phyloP scores from a whole-genome alignment of 2,329 filamentous ascomycete species.

The Cordyceps cateniannulata region DNA sequence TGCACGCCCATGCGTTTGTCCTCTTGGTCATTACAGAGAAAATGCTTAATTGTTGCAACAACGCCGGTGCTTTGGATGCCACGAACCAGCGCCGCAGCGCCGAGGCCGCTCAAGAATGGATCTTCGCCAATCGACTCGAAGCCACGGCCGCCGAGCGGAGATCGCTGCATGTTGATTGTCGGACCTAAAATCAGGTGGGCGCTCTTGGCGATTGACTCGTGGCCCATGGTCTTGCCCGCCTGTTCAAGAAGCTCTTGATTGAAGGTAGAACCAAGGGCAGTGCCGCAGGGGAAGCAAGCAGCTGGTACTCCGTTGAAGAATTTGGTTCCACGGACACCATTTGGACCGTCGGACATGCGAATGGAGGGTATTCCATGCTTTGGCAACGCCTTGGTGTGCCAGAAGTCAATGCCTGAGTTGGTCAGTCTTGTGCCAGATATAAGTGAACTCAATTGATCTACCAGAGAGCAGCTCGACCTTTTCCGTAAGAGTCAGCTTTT shows the following conservation, averaged over 20 bases:
- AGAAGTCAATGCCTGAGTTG: constrained; percentile 54
- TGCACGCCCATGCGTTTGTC: constrained; percentile 51
- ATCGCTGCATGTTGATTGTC: constrained; percentile 57
- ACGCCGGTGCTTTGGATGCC: constrained; percentile 52
- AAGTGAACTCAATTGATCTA: constrained; percentile 18
- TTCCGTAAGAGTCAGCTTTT: constrained; percentile 45
- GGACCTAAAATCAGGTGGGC: constrained; percentile 54
- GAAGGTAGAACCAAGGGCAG: constrained; percentile 51
- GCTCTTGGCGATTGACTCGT: constrained; percentile 49
- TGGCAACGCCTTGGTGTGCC: constrained; percentile 58
- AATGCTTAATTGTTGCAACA: constrained; percentile 54
- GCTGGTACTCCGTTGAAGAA: constrained; percentile 59
- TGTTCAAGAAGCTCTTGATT: constrained; percentile 46
- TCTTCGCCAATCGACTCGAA: constrained; percentile 56
- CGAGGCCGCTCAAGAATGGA: constrained; percentile 48
- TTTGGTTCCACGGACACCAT: constrained; percentile 60
- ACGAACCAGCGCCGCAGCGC: constrained; percentile 45
- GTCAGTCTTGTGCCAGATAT: background rate
- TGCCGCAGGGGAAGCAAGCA: constrained; percentile 56
- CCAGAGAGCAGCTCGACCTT: constrained; percentile 49
- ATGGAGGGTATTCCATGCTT: constrained; percentile 57
- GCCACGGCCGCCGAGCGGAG: constrained; percentile 52
- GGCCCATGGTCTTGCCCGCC: constrained; percentile 44
- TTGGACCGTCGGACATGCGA: constrained; percentile 62
- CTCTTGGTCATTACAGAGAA: constrained; percentile 56